Base-by-base conservation (phyloP, 164 flowering plant species). In the Kingdonia uniflora region DNA sequence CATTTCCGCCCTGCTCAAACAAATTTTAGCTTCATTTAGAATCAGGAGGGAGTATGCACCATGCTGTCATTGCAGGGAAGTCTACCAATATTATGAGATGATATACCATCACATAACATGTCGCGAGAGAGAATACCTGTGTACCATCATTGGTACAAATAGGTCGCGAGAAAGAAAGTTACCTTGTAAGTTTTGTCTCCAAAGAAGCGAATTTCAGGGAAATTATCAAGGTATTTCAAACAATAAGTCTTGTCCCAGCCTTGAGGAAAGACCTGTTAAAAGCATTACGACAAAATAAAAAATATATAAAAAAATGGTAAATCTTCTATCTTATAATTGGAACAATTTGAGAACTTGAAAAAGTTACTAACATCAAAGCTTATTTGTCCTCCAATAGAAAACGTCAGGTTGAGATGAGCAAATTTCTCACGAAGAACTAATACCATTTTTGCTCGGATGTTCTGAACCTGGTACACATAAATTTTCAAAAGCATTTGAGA, bases 221-320 rank as follows among this genome's bases (percentile, higher is more conserved):
- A 94, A 2, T 80, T 85, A 5, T 85, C 79, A 43, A 94, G 87
- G 73, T 80, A 94, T 53, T 71, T 73, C 78, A 92, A 76, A 69
- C 97, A 86, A 65, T 82, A 94, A 39, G 97, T 89, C 72, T 94
- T 88, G 76, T 92, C 99, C 99, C 99, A 94, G 56, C 99, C 95
- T 67, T 68, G 72, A 54, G 97, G 97, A 61, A 92, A 88, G 22
- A 88, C 99, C 99, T 92, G 77, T 63, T 14, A 49, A 51, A 65
- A 60, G 42, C 24, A 71, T 56, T 47, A 45, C 21, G 12, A 29
- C 4, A 29, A 29, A 3, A 29, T 29, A n/a, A 42, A 55, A 58
- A 6, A 20, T 50, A 44, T 3, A 44, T 15, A 37, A 20, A 11
- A n/a, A 10, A 13, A 1, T 17, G 37, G 17, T 47, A 20, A 4